Base-by-base conservation (phyloP, 169 alveolate species). In the Eimeria sp. region DNA sequence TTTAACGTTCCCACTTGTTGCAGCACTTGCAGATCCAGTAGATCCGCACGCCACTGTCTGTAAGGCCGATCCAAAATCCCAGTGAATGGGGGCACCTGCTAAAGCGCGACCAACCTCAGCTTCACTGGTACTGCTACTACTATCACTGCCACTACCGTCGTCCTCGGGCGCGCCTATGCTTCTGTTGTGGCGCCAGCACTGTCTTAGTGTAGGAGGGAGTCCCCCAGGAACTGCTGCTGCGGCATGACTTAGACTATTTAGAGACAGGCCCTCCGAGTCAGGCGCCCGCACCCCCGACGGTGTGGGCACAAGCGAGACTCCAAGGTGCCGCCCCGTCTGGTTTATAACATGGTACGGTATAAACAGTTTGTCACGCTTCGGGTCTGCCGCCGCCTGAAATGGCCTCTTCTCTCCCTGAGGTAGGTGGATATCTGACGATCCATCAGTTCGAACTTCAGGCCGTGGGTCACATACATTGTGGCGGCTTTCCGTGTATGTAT, bases 301-400 rank as follows among this genome's bases (percentile, higher is more conserved):
- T 37, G 58, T 27, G 78, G 60, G 95, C 27, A 74, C 88, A 14
- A 93, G 90, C 25, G 16, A 40, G 71, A 93, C 60, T 37, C 89
- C 88, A 13, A 93, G 91, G 72, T 78, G 88, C 77, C 82, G 89
- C 56, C 96, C 96, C 9, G 96, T 93, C 71, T 93, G 93, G 54
- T 93, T 93, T 18, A 64, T 68, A 33, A 93, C 93, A 10, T 46
- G 88, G 93, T 93, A 93, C 10, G 96, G 93, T 23, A 80, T 33
- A 64, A 93, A 93, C 71, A 56, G 90, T 33, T 68, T 46, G 71
- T 71, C 85, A 56, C 72, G 52, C 72, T 88, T 88, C 49, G 74
- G 83, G 33, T n/a, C 85, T 20, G 72, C 85, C 30, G 95, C 85
- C 85, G 49, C 85, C 72, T 23, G 60, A 56, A 43, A 62, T n/a